A percentile compares a stretch with the other conserved stretches of the same genome.
These are phyloP conservation scores for Endoconidiophora laricicola DNA, from an alignment of 2,329 filamentous ascomycete genomes.

Conservation along the genomic window DNA sequence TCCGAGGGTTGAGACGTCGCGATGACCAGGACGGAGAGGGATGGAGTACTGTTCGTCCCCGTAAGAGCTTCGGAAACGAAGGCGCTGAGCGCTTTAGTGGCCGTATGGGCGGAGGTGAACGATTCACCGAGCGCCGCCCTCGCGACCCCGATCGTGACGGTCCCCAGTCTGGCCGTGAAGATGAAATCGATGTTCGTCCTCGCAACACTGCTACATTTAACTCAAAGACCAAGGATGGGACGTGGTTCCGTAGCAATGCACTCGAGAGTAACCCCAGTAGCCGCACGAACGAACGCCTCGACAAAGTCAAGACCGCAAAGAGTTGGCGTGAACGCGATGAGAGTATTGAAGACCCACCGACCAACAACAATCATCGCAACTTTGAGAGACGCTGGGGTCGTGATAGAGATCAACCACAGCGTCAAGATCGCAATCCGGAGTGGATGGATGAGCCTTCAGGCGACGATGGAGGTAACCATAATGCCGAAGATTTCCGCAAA, in stretches of 20 bases:
- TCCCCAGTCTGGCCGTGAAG: conserved; percentile 31
- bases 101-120: conserved; percentile 39
- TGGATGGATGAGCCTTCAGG: conserved; percentile 68
- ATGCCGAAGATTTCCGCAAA: conserved; percentile 80
- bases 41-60: conserved; percentile 58
- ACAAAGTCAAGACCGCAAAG: conserved; percentile 30
- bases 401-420: conserved; percentile 34
- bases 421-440: conserved; percentile 67
- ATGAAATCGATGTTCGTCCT: conserved; percentile 34
- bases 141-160: conserved; percentile 43
- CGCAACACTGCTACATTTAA: conserved; percentile 30
- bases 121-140: conserved; percentile 27
- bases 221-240: conserved; percentile 48
- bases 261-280: conserved; percentile 21
- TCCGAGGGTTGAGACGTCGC: conserved; percentile 28
- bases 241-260: conserved; percentile 54
- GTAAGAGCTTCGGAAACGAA: conserved; percentile 57
- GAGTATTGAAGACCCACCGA: conserved; percentile 39
- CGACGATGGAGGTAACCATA: conserved; percentile 54
- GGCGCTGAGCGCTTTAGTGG: conserved; percentile 55
- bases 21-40: conserved; percentile 50
- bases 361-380: conserved; percentile 21
- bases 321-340: conserved; percentile 42
- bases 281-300: conserved; percentile 36
- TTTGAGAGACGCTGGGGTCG: conserved; percentile 38